Evolutionary conservation across 1,139 yeast genomes (phyloP).

Genomic region (Blastobotrys apis): DNA sequence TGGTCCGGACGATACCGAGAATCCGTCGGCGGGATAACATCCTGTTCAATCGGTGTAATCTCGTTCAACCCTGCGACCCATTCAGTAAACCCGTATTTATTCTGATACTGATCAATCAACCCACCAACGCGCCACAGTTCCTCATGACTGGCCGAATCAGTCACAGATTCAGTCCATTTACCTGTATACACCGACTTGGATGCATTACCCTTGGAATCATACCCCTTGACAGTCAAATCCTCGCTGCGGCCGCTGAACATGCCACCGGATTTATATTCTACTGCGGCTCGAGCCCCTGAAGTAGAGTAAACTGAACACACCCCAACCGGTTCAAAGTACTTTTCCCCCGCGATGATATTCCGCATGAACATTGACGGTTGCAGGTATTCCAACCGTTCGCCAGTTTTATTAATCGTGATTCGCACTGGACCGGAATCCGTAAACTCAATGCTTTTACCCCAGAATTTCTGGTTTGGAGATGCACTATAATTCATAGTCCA

Average conservation of each 20-base stretch:
- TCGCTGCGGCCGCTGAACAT: conserved; percentile 90
- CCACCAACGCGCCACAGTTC: conserved; percentile 58
- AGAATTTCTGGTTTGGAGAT: conserved; percentile 81
- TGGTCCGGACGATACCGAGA: conserved; percentile 88
- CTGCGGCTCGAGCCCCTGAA: conserved; percentile 60
- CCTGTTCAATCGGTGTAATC: conserved; percentile 64
- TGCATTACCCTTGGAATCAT: conserved; percentile 36
- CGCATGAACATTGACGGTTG: conserved; percentile 81
- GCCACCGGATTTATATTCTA: conserved; percentile 58
- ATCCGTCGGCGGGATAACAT: conserved; percentile 72
- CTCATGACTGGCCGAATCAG: background rate
- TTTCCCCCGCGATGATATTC: conserved; percentile 90
- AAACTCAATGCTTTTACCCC: conserved; percentile 92
- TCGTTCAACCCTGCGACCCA: conserved; percentile 81
- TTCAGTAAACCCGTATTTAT: conserved; percentile 79
- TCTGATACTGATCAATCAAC: conserved; percentile 53
- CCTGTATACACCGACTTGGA: conserved; percentile 49
- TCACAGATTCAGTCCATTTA: conserved; percentile 60
- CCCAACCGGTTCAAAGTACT: conserved; percentile 85
- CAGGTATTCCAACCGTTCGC: conserved; percentile 71
- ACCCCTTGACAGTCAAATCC: conserved; percentile 58
- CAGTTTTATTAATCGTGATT: conserved; percentile 52
- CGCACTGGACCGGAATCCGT: conserved; percentile 65
- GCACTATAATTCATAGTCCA: conserved; percentile 80
- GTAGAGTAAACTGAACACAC: conserved; percentile 63